phyloP scores from a whole-genome alignment of 148 eudicot genomes.

The Chenopodium quinoa region DNA sequence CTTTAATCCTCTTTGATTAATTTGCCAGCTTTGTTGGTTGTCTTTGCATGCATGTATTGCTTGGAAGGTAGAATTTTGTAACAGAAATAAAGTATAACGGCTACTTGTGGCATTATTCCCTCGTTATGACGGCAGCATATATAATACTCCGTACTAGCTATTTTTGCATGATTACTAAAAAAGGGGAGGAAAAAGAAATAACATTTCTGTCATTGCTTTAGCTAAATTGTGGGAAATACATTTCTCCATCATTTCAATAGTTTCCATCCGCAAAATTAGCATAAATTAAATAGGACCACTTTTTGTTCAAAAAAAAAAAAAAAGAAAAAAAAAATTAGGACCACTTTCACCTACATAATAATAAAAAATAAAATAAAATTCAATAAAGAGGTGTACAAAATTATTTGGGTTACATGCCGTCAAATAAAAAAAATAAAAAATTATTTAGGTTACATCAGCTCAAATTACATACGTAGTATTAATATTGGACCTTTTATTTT shows the following conservation, averaged over 20 bases:
- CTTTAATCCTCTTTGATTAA: background rate
- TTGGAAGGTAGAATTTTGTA: background rate
- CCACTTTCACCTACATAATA: no score
- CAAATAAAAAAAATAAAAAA: no score
- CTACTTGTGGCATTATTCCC: background rate
- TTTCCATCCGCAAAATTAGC: no score
- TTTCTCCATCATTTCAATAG: background rate
- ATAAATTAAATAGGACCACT: no score
- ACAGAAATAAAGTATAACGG: background rate
- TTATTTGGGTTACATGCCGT: no score
- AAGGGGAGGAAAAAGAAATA: background rate
- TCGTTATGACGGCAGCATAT: background rate
- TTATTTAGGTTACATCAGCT: no score
- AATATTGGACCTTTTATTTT: no score
- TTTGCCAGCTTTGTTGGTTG: constrained; percentile 21
- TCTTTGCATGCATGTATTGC: constrained; percentile 7
- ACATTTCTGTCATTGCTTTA: background rate
- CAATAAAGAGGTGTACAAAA: no score
- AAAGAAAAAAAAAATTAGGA: no score
- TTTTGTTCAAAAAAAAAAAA: no score
- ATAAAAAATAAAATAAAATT: no score
- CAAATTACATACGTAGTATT: no score
- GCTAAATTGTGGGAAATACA: background rate
- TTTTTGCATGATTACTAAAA: background rate
- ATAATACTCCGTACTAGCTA: background rate